Evolutionary conservation across 306 rosid species (phyloP), one percentile per base, ranked within the genome.

Genomic region (Canavalia gladiata): DNA sequence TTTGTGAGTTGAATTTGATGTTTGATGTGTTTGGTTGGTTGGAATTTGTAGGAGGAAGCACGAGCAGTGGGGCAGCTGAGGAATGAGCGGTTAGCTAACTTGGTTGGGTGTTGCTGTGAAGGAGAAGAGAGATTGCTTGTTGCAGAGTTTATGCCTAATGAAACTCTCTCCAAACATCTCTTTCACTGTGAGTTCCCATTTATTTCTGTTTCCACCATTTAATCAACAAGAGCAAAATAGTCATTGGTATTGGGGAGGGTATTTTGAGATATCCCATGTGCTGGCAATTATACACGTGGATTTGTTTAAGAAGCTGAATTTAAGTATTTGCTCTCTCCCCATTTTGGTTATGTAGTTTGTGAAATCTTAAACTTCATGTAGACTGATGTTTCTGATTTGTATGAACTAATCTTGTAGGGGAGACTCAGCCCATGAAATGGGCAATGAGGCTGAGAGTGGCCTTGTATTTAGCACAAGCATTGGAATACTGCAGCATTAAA

Each of bases 361-460:
- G 77, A 52, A 54, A 65, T 68, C 60, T 67, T 59, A 42, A 66
- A 10, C 25, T 46, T 84, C 25, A 50, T 57, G 10, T 71, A 42
- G 37, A 72, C 31, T 13, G 7, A 73, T 75, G 41, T 78, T 78
- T 42, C 35, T 82, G 9, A 76, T 67, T 78, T 75, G 34, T 43
- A 58, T 72, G 77, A 50, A 63, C 66, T 56, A 13, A 37, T 41
- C 45, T 76, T 66, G 50, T 54, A 92, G 97, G 97, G 97, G 95
- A 92, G 81, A 25, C 85, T 7, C 97, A 92, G 85, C 97, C 95
- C 1, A 92, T 92, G 97, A 89, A 92, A 86, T 92, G 97, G 97
- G 88, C 95, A n/a, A 90, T 92, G 97, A 89, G 97, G 91, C 90
- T 92, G 87, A 91, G 97, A 67, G 97, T 92, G 86, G 97, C 97